These are phyloP conservation scores for Sporothrix luriei DNA, from an alignment of 2,329 filamentous ascomycete species.

Conservation along the genomic window DNA sequence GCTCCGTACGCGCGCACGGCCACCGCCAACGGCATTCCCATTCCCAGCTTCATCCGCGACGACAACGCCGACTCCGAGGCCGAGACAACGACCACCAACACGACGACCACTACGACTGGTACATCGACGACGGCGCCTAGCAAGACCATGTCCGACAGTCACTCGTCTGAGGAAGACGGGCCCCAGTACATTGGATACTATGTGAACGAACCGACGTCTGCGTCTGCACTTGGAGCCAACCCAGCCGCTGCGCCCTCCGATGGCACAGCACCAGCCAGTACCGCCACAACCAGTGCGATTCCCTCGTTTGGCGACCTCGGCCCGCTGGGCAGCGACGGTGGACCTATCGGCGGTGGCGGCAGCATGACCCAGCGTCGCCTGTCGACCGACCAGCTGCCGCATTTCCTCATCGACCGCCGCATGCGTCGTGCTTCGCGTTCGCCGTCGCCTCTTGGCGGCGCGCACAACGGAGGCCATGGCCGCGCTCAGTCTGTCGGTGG, in stretches of 20 bases:
- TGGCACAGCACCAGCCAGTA: slow-evolving; percentile 26
- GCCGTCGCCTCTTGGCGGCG: slow-evolving; percentile 53
- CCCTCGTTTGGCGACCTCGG: slow-evolving; percentile 54
- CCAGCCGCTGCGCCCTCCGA: slow-evolving; percentile 31
- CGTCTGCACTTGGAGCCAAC: slow-evolving; percentile 30
- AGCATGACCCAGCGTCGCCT: slow-evolving; percentile 46
- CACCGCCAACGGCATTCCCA: slow-evolving; percentile 53
- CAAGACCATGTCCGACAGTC: slow-evolving; percentile 47
- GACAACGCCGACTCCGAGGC: slow-evolving; percentile 51
- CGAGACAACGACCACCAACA: slow-evolving; percentile 40
- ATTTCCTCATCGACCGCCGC: slow-evolving; percentile 56
- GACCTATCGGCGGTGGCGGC: not conserved
- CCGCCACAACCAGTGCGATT: slow-evolving; percentile 45
- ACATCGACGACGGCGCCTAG: slow-evolving; percentile 45
- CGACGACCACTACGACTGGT: not conserved
- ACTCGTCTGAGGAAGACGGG: slow-evolving; percentile 53
- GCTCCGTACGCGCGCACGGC: slow-evolving; percentile 43
- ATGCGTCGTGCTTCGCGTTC: slow-evolving; percentile 59
- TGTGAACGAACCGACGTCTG: slow-evolving; percentile 42
- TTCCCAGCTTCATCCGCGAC: slow-evolving; percentile 61
- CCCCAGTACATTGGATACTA: slow-evolving; percentile 47
- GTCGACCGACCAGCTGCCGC: slow-evolving; percentile 58
- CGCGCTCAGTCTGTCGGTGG: slow-evolving; percentile 50
- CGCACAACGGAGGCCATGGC: slow-evolving; percentile 44
- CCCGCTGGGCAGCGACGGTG: slow-evolving; percentile 32